Base-by-base conservation (phyloP, 2,329 filamentous ascomycete species). In the Dryadomyces quercivorus region DNA sequence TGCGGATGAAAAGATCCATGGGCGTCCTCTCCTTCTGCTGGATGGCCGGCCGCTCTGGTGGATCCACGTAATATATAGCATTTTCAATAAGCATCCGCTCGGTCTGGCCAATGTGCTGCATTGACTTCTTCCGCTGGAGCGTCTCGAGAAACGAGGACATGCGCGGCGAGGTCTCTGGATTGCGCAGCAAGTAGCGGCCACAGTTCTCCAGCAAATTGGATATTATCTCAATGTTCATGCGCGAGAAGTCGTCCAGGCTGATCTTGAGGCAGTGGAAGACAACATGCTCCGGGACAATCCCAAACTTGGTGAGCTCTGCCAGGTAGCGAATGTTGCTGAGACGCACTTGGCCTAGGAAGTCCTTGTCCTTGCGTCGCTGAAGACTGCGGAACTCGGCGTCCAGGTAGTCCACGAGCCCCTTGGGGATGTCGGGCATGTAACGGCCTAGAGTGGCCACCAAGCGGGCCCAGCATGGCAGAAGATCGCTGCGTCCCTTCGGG, bases 191-290 rank as follows among this genome's bases (percentile, higher is more conserved):
- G 68, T 96, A 98, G 18, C 93, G 83, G 46, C 93, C 93, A 64
- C 94, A 98, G 60, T 97, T 97, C 67, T 98, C 93, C 21, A 98
- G 77, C 31, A 98, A 75, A 64, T 94, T 95, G 64, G 91, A 94
- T 59, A 98, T 92, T 62, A 98, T 96, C 68, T 98, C 94, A 59
- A 98, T 96, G 64, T 98, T 98, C 87, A 96, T 96, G 58, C 92
- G 82, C 2, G 93, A 96, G 65, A 98, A 98, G 64, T 98, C 93
- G 63, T 98, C 93, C 31, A 98, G 73, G 61, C 92, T 94, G 67
- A 98, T 92, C 69, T 96, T 98, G 62, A 98, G 81, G 66, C 93
- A 98, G 65, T 98, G 93, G 65, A 98, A 98, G 53, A 98, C 94
- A 59, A 98, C 92, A 69, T 98, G 93, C 68, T 98, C 93, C 0